phyloP scores from a whole-genome alignment of 1,284 basidiomycete species.

The Phellinidium pouzarii region DNA sequence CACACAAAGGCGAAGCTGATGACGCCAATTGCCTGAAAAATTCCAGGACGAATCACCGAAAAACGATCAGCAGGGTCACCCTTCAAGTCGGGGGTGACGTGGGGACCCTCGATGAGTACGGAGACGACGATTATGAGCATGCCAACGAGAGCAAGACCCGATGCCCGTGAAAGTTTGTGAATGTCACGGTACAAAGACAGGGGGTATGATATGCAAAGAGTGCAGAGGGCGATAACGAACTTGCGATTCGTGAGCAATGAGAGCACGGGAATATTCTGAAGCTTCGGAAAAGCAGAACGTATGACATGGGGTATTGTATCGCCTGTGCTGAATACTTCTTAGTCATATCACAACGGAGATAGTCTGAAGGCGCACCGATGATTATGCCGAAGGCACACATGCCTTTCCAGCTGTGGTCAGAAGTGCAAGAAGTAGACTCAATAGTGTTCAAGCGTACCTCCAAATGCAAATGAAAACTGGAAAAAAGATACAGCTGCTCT shows the following conservation, averaged over 20 bases:
- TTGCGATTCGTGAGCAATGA: slow-evolving; percentile 78
- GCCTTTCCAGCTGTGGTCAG: slow-evolving; percentile 37
- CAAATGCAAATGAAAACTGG: slow-evolving; percentile 96
- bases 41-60: slow-evolving; percentile 66
- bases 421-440: background rate
- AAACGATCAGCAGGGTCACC: slow-evolving; percentile 70
- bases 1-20: slow-evolving; percentile 95
- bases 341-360: slow-evolving; percentile 27
- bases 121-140: slow-evolving; percentile 93
- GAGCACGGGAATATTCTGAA: slow-evolving; percentile 64
- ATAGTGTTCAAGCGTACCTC: slow-evolving; percentile 49
- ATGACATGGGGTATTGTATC: slow-evolving; percentile 97
- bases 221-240: slow-evolving; percentile 84
- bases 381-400: slow-evolving; percentile 98
- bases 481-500: slow-evolving; percentile 93
- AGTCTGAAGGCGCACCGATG: slow-evolving; percentile 41
- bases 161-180: slow-evolving; percentile 91
- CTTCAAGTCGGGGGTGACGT: slow-evolving; percentile 72
- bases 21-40: slow-evolving; percentile 91
- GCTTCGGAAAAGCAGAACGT: slow-evolving; percentile 76
- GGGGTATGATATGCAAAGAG: slow-evolving; percentile 86
- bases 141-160: slow-evolving; percentile 80
- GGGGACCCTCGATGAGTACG: slow-evolving; percentile 81
- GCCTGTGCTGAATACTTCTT: slow-evolving; percentile 43
- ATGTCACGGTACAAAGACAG: slow-evolving; percentile 96